phyloP scores from a whole-genome alignment of 441 rosid genomes.

The Mallotus repandus region DNA sequence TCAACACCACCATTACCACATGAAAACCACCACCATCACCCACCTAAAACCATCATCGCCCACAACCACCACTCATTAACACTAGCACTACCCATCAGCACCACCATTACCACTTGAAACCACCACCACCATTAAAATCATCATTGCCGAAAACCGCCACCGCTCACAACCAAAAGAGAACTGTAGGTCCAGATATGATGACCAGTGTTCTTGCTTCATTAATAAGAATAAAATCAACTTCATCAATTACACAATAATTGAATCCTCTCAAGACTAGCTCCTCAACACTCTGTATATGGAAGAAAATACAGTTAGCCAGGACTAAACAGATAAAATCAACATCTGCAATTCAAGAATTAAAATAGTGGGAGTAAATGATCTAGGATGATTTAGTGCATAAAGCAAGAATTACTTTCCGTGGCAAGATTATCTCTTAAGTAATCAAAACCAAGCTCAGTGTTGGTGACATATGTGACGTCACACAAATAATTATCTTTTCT shows the following conservation, averaged over 20 bases:
- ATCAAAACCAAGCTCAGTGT: conserved; percentile 96
- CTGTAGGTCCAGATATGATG: conserved; percentile 92
- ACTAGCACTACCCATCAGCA: too few species aligned
- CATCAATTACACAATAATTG: conserved; percentile 88
- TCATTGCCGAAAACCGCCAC: too few species aligned
- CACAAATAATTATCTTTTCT: conserved; percentile 90
- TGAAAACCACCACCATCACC: too few species aligned
- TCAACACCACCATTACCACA: too few species aligned
- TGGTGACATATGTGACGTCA: conserved; percentile 92
- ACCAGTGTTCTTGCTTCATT: conserved; percentile 99
- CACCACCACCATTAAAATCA: too few species aligned
- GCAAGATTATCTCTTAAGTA: conserved; percentile 97
- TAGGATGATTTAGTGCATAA: conserved; percentile 29
- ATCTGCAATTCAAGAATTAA: conserved; percentile 10
- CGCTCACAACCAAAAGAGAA: too few species aligned
- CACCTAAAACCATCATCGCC: too few species aligned
- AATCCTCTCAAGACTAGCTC: conserved; percentile 94
- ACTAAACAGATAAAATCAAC: conserved; percentile 12
- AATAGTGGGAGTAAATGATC: conserved; percentile 11
- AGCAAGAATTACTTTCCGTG: conserved; percentile 94
- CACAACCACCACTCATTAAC: too few species aligned
- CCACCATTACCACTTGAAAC: too few species aligned
- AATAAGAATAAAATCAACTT: conserved; percentile 96
- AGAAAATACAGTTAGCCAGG: conserved; percentile 41
- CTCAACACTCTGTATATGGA: conserved; percentile 69